A percentile compares a stretch with the other conserved stretches of the same genome.
Conservation (phyloP, 2,329 filamentous ascomycete species). For the Paracoccidioides brasiliensis region DNA sequence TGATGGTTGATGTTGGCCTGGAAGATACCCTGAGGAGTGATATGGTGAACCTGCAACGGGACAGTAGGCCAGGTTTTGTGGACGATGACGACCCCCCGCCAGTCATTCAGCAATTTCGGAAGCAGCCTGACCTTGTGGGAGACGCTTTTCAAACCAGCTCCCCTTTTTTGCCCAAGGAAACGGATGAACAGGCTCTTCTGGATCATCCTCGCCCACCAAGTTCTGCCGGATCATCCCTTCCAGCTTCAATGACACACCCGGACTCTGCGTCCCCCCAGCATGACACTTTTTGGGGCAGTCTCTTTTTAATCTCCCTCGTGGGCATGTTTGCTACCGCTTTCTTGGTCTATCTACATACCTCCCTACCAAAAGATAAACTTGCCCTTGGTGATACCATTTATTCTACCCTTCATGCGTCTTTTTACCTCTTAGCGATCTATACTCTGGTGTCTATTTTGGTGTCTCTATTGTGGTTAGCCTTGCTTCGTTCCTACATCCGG, state of each 20-base stretch:
- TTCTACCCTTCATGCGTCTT: slow-evolving; percentile 71
- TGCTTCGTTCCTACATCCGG: slow-evolving; percentile 75
- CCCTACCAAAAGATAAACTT: slow-evolving; percentile 51
- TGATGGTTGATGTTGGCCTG: slow-evolving; percentile 76
- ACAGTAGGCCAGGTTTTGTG: slow-evolving; percentile 28
- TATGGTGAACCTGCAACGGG: slow-evolving; percentile 31
- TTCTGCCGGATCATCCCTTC: slow-evolving; percentile 41
- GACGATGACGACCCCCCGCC: slow-evolving; percentile 39
- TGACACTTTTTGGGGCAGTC: slow-evolving; percentile 81
- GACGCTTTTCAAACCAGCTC: slow-evolving; percentile 27
- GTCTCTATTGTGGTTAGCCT: slow-evolving; percentile 77
- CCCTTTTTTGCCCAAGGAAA: slow-evolving; percentile 37
- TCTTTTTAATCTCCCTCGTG: slow-evolving; percentile 75
- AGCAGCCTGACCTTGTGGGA: slow-evolving; percentile 27
- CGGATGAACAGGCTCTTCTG: slow-evolving; percentile 37
- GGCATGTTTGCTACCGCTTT: slow-evolving; percentile 79
- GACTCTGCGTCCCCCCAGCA: slow-evolving; percentile 62
- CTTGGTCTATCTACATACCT: slow-evolving; percentile 79
- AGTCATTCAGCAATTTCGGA: slow-evolving; percentile 45
- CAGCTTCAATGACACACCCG: slow-evolving; percentile 43
- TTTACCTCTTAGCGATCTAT: slow-evolving; percentile 79
- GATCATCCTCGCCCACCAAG: slow-evolving; percentile 35
- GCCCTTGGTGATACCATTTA: slow-evolving; percentile 84
- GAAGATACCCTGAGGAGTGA: slow-evolving; percentile 47
- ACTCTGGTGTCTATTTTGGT: slow-evolving; percentile 82